These are phyloP conservation scores for Sanghuangporus baumii DNA, from an alignment of 1,284 basidiomycete species.

Conservation along the genomic window DNA sequence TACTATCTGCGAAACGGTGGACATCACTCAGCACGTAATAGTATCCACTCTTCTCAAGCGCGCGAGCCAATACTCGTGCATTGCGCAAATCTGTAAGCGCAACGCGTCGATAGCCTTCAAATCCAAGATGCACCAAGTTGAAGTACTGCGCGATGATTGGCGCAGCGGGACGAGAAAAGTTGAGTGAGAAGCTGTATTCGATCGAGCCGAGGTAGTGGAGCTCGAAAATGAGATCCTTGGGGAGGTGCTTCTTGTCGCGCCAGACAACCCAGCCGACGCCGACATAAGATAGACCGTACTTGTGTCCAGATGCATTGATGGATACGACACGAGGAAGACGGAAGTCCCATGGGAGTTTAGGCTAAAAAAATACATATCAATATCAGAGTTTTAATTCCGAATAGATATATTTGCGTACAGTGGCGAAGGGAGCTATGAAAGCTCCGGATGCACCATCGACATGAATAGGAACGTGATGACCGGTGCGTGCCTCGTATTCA, in stretches of 20 bases:
- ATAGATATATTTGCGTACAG: conserved; percentile 26
- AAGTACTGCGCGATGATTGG: conserved; percentile 93
- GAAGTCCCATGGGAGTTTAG: conserved; percentile 85
- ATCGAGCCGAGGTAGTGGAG: conserved; percentile 71
- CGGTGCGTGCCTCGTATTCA: conserved; percentile 79
- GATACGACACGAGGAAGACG: conserved; percentile 81
- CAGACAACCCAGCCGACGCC: conserved; percentile 90
- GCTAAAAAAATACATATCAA: conserved; percentile 32
- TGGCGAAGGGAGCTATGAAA: conserved; percentile 82
- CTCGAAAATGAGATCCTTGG: conserved; percentile 91
- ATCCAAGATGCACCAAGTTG: conserved; percentile 84
- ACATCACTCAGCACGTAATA: conserved; percentile 74
- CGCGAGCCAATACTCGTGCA: conserved; percentile 79
- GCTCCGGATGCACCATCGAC: conserved; percentile 79
- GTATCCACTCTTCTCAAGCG: conserved; percentile 76
- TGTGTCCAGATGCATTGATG: conserved; percentile 87
- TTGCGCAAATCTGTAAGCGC: conserved; percentile 79
- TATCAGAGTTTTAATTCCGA: conserved; percentile 18
- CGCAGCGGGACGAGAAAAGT: conserved; percentile 89
- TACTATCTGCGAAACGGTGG: conserved; percentile 37
- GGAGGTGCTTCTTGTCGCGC: conserved; percentile 70
- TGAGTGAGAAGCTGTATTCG: conserved; percentile 82
- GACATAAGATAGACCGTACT: conserved; percentile 83
- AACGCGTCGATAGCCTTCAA: conserved; percentile 73
- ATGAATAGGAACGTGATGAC: conserved; percentile 80